phyloP scores from a whole-genome alignment of 495 filamentous ascomycete species.

The Terfezia claveryi region DNA sequence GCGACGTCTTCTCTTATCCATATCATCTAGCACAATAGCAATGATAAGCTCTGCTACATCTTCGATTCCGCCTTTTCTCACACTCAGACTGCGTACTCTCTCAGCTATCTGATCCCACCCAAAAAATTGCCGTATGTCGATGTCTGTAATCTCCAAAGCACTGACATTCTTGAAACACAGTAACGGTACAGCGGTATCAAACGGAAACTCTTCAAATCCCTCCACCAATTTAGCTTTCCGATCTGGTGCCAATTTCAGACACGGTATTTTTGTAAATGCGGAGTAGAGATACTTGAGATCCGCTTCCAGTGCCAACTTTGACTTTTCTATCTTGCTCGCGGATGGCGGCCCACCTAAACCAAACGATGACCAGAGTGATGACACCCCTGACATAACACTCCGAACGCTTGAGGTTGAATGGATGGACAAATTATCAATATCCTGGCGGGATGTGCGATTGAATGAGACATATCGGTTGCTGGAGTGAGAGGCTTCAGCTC shows the following conservation, averaged over 20 bases:
- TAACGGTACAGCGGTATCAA: conserved; percentile 90
- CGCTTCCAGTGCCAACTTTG: conserved; percentile 58
- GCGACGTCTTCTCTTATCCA: conserved; percentile 69
- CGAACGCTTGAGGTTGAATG: conserved; percentile 90
- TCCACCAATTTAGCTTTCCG: conserved; percentile 68
- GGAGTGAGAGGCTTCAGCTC: conserved; percentile 60
- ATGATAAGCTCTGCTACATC: conserved; percentile 78
- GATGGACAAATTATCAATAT: conserved; percentile 67
- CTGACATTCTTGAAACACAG: conserved; percentile 91
- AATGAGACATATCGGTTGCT: conserved; percentile 75
- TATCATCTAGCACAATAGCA: conserved; percentile 85
- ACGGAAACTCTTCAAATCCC: conserved; percentile 93
- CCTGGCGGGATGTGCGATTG: conserved; percentile 40
- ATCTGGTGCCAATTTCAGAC: conserved; percentile 67
- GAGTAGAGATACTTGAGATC: conserved; percentile 94
- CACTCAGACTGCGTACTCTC: conserved; percentile 67
- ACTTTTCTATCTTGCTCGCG: conserved; percentile 58
- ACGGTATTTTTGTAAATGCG: conserved; percentile 95
- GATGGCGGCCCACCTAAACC: conserved; percentile 54
- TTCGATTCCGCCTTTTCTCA: conserved; percentile 70
- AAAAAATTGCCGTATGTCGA: conserved; percentile 90
- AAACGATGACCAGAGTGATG: conserved; percentile 71
- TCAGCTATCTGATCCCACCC: conserved; percentile 90
- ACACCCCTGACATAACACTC: conserved; percentile 94
- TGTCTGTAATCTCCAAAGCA: conserved; percentile 75